These are phyloP conservation scores for Eutrema yunnanense DNA, from an alignment of 345 rosid genomes.

Conservation along the genomic window DNA sequence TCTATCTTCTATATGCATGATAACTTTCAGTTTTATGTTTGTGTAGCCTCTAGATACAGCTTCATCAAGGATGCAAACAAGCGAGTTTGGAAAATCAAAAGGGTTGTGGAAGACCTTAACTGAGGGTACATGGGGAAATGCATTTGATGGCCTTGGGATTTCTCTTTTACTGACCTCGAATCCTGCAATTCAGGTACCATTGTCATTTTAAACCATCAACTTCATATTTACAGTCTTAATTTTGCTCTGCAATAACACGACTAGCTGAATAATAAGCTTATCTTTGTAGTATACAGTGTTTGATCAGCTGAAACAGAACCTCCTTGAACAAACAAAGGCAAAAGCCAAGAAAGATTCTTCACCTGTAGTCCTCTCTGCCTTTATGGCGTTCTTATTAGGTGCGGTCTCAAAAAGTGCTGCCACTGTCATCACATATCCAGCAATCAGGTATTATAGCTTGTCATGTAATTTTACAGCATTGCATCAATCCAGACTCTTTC, in stretches of 20 bases:
- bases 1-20: not conserved
- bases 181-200: conserved; percentile 84
- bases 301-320: conserved; percentile 83
- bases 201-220: not conserved
- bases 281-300: conserved; percentile 71
- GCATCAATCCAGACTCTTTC: not conserved
- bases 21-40: not conserved
- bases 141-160: conserved; percentile 89
- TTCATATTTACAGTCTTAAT: not conserved
- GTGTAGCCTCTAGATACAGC: conserved; percentile 89
- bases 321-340: conserved; percentile 36
- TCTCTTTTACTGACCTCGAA: conserved; percentile 88
- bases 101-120: conserved; percentile 83
- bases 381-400: conserved; percentile 77
- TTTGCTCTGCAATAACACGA: not conserved
- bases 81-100: conserved; percentile 88
- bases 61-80: conserved; percentile 94
- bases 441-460: conserved; percentile 55
- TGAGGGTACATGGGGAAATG: conserved; percentile 60
- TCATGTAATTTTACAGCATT: not conserved
- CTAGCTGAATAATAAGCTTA: conserved; percentile 19
- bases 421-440: conserved; percentile 80
- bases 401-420: conserved; percentile 87
- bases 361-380: conserved; percentile 64
- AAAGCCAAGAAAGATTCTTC: conserved; percentile 37